Evolutionary conservation across 1,284 basidiomycete genomes (phyloP).

Genomic region (Microbotryomycetes sp.): DNA sequence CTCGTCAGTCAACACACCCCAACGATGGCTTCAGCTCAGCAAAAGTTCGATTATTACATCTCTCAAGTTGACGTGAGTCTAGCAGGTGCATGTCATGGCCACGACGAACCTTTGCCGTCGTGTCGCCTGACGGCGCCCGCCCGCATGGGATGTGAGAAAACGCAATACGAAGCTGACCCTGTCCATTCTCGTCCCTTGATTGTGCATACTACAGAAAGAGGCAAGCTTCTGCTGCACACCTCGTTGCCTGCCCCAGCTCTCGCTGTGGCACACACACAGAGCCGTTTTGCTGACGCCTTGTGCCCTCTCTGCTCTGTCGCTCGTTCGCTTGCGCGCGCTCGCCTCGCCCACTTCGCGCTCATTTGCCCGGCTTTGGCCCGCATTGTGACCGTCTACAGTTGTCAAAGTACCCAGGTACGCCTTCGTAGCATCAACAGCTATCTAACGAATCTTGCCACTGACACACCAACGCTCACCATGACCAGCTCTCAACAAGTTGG

Average conservation of each 20-base stretch:
- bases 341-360: neutral
- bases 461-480: neutral
- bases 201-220: neutral
- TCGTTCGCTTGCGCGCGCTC: neutral
- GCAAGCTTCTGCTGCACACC: neutral
- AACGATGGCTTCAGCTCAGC: conserved; percentile 32
- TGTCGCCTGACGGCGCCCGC: too few relatives aligned
- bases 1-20: too few relatives aligned
- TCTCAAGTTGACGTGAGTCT: conserved; percentile 39
- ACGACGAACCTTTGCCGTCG: too few relatives aligned
- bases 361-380: neutral
- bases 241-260: too few relatives aligned
- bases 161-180: neutral
- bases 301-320: too few relatives aligned
- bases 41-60: conserved; percentile 39
- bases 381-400: conserved; percentile 51
- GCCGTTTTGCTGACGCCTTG: too few relatives aligned
- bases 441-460: too few relatives aligned
- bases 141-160: conserved; percentile 3
- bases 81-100: neutral
- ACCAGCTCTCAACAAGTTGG: conserved; percentile 41
- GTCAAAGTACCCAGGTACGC: conserved; percentile 68
- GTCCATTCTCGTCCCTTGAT: neutral
- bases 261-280: too few relatives aligned
- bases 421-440: neutral